A percentile compares a stretch with the other conserved stretches of the same genome.
phyloP scores from a whole-genome alignment of 2,329 filamentous ascomycete genomes.

The Colletotrichum euphorbiae region DNA sequence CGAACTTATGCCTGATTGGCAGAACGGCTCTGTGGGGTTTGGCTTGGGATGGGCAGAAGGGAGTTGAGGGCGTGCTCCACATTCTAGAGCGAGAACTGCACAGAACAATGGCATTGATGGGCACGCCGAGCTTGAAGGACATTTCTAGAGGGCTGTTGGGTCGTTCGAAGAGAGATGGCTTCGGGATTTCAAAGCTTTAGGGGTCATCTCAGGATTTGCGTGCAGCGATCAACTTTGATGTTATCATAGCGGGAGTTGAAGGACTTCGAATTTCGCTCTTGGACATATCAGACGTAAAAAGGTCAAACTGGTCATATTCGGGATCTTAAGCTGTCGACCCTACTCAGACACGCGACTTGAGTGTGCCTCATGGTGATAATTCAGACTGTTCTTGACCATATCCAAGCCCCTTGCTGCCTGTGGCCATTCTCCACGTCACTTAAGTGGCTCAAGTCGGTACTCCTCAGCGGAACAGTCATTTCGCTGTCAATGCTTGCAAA shows the following conservation, averaged over 20 bases:
- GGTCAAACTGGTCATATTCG: no score
- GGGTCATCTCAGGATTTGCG: background rate
- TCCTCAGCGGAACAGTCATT: background rate
- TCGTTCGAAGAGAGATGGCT: conserved; percentile 21
- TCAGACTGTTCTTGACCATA: no score
- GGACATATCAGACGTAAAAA: background rate
- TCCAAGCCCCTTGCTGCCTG: no score
- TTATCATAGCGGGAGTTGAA: conserved; percentile 4
- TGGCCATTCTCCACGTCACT: no score
- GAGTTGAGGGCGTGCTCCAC: conserved; percentile 37
- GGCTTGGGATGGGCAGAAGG: conserved; percentile 37
- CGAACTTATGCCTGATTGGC: conserved; percentile 33
- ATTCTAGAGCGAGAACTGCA: conserved; percentile 33
- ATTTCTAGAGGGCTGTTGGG: conserved; percentile 31
- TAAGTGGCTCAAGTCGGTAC: no score
- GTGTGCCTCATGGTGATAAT: no score
- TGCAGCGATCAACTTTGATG: background rate
- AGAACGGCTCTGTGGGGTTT: conserved; percentile 36
- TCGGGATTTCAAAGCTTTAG: conserved; percentile 33
- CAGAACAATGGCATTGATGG: conserved; percentile 35
- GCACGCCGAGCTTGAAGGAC: conserved; percentile 27
- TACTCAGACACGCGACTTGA: no score
- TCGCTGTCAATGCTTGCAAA: background rate
- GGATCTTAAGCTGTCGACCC: no score
- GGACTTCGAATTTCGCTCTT: background rate